phyloP scores from a whole-genome alignment of 129 eudicot genomes.

The Dittrichia graveolens region DNA sequence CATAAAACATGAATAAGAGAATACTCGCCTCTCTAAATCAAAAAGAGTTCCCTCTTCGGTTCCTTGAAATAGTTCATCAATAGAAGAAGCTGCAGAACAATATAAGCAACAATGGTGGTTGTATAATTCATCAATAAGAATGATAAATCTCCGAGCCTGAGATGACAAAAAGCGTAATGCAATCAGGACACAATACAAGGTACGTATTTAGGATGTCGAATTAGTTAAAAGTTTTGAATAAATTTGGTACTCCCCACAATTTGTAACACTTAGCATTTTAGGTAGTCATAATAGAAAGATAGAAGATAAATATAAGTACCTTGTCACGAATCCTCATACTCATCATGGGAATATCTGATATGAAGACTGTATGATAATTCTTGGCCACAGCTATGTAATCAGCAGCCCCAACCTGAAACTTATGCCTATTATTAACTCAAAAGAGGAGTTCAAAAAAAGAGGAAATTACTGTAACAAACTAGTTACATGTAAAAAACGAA shows the following conservation, averaged over 20 bases:
- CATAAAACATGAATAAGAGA: slow-evolving; percentile 1
- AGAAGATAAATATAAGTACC: slow-evolving; percentile 42
- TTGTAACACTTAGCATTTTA: no score
- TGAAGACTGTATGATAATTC: slow-evolving; percentile 79
- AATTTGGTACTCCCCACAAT: neutral
- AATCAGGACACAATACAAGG: slow-evolving; percentile 13
- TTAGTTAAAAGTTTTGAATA: neutral
- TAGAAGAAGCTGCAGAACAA: slow-evolving; percentile 81
- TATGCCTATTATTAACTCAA: slow-evolving; percentile 22
- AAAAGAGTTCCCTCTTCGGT: slow-evolving; percentile 93
- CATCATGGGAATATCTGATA: slow-evolving; percentile 87
- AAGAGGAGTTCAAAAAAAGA: neutral
- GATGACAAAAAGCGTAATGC: neutral
- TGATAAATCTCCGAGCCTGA: slow-evolving; percentile 99
- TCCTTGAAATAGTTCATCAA: slow-evolving; percentile 92
- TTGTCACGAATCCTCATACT: slow-evolving; percentile 98
- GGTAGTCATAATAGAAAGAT: no score
- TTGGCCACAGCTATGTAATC: slow-evolving; percentile 93
- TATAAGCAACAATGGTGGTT: slow-evolving; percentile 86
- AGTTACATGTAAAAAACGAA: neutral
- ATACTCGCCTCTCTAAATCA: slow-evolving; percentile 82
- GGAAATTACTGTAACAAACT: neutral
- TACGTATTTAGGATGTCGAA: neutral
- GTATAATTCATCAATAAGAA: slow-evolving; percentile 90
- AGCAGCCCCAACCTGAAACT: slow-evolving; percentile 86